These are phyloP conservation scores for Protomyces inundatus DNA, from an alignment of 1,139 yeast genomes.

Conservation along the genomic window DNA sequence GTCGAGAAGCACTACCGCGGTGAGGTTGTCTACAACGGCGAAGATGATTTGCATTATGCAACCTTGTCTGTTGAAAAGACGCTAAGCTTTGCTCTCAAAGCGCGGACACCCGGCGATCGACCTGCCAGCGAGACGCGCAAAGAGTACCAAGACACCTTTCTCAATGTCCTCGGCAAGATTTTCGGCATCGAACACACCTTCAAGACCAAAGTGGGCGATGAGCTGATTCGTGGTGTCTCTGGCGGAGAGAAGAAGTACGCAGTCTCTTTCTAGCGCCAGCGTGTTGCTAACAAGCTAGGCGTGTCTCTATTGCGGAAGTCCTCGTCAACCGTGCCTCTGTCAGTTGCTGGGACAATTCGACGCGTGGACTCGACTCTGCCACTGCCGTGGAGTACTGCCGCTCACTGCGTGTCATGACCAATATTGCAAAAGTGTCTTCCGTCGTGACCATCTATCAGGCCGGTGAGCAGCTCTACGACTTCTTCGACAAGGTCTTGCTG, in stretches of 20 bases:
- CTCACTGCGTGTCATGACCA: conserved; percentile 62
- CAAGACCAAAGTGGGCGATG: conserved; percentile 66
- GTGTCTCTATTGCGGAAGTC: conserved; percentile 72
- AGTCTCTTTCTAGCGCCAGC: not conserved
- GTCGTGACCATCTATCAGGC: conserved; percentile 79
- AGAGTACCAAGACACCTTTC: conserved; percentile 51
- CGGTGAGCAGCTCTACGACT: conserved; percentile 63
- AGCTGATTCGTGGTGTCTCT: conserved; percentile 69
- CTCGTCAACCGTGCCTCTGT: conserved; percentile 55
- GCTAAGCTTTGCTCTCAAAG: conserved; percentile 54
- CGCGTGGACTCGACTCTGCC: conserved; percentile 54
- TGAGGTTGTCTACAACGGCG: conserved; percentile 34
- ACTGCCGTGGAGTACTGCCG: conserved; percentile 70
- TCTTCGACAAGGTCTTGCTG: conserved; percentile 66
- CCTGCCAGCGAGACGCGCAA: conserved; percentile 62
- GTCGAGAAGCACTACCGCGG: conserved; percentile 22
- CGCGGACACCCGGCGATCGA: conserved; percentile 57
- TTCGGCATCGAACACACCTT: conserved; percentile 64
- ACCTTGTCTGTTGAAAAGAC: conserved; percentile 68
- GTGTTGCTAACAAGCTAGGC: conserved; percentile 32
- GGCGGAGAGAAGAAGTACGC: conserved; percentile 68
- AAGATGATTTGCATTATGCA: conserved; percentile 60
- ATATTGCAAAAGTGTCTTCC: conserved; percentile 56
- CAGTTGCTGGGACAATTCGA: conserved; percentile 71
- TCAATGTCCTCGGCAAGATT: conserved; percentile 60